phyloP scores from a whole-genome alignment of 2,329 filamentous ascomycete genomes.

The Penicillium sp. region DNA sequence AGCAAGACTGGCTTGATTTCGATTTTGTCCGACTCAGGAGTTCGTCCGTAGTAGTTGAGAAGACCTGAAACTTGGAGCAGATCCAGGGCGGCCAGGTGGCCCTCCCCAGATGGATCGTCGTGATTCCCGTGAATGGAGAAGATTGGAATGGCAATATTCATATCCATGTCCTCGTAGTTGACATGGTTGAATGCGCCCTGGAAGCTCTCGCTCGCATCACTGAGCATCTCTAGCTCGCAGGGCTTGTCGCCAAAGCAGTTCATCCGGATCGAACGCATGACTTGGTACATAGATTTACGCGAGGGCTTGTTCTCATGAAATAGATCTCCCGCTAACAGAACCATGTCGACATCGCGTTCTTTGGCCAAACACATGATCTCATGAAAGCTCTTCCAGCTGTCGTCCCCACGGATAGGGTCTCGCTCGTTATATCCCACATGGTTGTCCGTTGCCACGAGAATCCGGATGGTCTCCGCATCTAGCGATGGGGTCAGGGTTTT shows the following conservation, averaged over 20 bases:
- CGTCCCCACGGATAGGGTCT: constrained; percentile 89
- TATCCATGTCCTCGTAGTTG: constrained; percentile 96
- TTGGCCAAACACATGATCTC: constrained; percentile 89
- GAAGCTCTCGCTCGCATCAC: constrained; percentile 88
- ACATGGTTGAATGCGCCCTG: constrained; percentile 87
- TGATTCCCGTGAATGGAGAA: constrained; percentile 99
- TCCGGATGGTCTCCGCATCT: constrained; percentile 82
- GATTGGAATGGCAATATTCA: constrained; percentile 94
- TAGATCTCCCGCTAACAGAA: constrained; percentile 87
- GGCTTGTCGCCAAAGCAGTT: constrained; percentile 95
- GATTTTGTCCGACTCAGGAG: constrained; percentile 90
- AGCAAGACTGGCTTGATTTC: constrained; percentile 85
- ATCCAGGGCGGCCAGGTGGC: constrained; percentile 86
- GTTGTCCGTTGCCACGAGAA: constrained; percentile 91
- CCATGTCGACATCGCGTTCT: constrained; percentile 93
- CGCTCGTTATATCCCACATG: constrained; percentile 97
- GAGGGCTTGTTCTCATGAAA: constrained; percentile 99
- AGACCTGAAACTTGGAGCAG: constrained; percentile 86
- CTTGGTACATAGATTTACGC: constrained; percentile 91
- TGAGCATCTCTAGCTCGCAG: constrained; percentile 90
- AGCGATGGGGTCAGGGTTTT: neutral
- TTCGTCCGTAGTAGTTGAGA: constrained; percentile 93
- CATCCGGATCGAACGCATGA: constrained; percentile 89
- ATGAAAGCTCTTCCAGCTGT: constrained; percentile 95
- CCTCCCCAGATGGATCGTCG: constrained; percentile 95